These are phyloP conservation scores for Yamadazyma dushanensis DNA, from an alignment of 1,139 yeast genomes.

Conservation along the genomic window DNA sequence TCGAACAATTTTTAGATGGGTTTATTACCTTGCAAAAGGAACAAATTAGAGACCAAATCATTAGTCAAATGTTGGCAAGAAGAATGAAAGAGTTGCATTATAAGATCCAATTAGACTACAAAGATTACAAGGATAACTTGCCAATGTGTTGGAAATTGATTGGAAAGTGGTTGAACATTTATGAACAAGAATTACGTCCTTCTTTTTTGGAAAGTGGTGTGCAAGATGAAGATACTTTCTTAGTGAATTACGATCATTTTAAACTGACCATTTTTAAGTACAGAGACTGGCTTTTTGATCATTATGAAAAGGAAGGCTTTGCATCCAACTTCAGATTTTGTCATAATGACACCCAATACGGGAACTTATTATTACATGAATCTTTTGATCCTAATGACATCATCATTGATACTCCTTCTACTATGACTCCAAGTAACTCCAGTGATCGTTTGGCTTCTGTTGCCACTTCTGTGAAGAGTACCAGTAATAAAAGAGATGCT, in stretches of 20 bases:
- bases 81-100: slow-evolving; percentile 94
- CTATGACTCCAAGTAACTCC: slow-evolving; percentile 17
- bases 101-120: slow-evolving; percentile 70
- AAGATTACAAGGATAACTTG: slow-evolving; percentile 40
- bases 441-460: slow-evolving; percentile 2
- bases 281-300: slow-evolving; percentile 59
- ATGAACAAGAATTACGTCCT: slow-evolving; percentile 43
- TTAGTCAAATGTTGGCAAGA: slow-evolving; percentile 85
- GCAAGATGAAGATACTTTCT: slow-evolving; percentile 44
- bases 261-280: slow-evolving; percentile 49
- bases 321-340: slow-evolving; percentile 67
- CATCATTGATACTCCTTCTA: slow-evolving; percentile 31
- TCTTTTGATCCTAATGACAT: slow-evolving; percentile 37
- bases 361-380: slow-evolving; percentile 66
- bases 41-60: slow-evolving; percentile 72
- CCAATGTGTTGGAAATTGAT: slow-evolving; percentile 74
- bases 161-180: slow-evolving; percentile 66
- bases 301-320: slow-evolving; percentile 48
- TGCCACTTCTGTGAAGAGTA: slow-evolving; percentile 21
- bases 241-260: slow-evolving; percentile 51
- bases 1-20: slow-evolving; percentile 86
- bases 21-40: slow-evolving; percentile 71
- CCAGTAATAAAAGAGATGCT: slow-evolving; percentile 53
- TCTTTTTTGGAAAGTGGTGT: slow-evolving; percentile 25
- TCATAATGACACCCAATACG: slow-evolving; percentile 96